A percentile compares a stretch with the other conserved stretches of the same genome.
Evolutionary conservation across 768 basidiomycete genomes (phyloP).

Genomic region (Leucocoprinus leucothites): DNA sequence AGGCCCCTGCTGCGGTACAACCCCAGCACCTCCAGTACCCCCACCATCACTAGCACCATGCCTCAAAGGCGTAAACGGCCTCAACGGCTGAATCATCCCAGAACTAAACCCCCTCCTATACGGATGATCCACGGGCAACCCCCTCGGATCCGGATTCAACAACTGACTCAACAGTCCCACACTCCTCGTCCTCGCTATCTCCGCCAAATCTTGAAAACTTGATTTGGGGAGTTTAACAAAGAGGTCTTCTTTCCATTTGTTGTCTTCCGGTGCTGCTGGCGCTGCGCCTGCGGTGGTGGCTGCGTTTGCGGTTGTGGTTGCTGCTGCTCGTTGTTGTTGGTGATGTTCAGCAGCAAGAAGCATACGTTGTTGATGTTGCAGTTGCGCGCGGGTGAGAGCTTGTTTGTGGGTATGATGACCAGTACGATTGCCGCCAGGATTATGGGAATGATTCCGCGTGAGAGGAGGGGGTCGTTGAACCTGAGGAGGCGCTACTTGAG

Average conservation of each 20-base stretch:
- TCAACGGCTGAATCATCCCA: conserved; percentile 37
- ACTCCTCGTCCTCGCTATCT: conserved; percentile 31
- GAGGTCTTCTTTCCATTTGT: conserved; percentile 63
- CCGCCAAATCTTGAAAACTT: conserved; percentile 56
- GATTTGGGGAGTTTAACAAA: conserved; percentile 68
- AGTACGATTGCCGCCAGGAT: conserved; percentile 17
- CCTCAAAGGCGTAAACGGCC: conserved; percentile 15
- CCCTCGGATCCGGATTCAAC: conserved; percentile 66
- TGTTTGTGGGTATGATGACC: conserved; percentile 13
- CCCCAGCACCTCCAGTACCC: too few relatives aligned
- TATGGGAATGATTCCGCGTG: conserved; percentile 24
- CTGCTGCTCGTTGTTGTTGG: conserved; percentile 45
- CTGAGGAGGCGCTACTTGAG: conserved; percentile 18
- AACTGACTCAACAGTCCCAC: conserved; percentile 63
- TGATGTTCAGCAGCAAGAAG: too few relatives aligned
- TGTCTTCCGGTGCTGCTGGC: too few relatives aligned
- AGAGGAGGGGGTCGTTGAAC: conserved; percentile 15
- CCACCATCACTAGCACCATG: too few relatives aligned
- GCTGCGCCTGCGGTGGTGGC: too few relatives aligned
- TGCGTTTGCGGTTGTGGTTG: too few relatives aligned
- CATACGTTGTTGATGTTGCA: too few relatives aligned
- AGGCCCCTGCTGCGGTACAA: too few relatives aligned
- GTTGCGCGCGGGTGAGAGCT: too few relatives aligned
- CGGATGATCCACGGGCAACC: conserved; percentile 58
- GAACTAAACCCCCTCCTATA: conserved; percentile 49